phyloP scores from a whole-genome alignment of 2,329 filamentous ascomycete genomes.

The Ophiosphaerella narmari region DNA sequence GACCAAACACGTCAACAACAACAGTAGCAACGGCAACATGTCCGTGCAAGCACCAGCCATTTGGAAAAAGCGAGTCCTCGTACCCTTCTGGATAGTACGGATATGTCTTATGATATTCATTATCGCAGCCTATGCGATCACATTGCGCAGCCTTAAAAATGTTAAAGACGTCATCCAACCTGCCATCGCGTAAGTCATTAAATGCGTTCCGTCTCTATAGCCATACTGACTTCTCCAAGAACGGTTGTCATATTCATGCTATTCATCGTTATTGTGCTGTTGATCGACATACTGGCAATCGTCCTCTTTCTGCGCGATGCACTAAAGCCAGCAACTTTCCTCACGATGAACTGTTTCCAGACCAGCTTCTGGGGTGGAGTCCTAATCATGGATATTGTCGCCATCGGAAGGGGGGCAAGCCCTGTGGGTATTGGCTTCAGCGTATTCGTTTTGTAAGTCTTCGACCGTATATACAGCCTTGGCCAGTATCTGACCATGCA shows the following conservation, averaged over 20 bases:
- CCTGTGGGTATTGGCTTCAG: slow-evolving; percentile 30
- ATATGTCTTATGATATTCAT: slow-evolving; percentile 41
- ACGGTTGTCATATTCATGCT: slow-evolving; percentile 38
- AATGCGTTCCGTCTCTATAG: background rate
- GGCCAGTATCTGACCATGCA: slow-evolving; percentile 8
- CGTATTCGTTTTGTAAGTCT: slow-evolving; percentile 46
- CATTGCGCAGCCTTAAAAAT: slow-evolving; percentile 25
- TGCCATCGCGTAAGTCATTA: slow-evolving; percentile 24
- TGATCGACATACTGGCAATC: slow-evolving; percentile 43
- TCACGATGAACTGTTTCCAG: slow-evolving; percentile 44
- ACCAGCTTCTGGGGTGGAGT: slow-evolving; percentile 41
- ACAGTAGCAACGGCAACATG: slow-evolving; percentile 17
- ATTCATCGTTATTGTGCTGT: slow-evolving; percentile 37
- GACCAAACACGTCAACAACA: background rate
- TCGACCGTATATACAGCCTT: background rate
- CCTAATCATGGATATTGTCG: slow-evolving; percentile 39
- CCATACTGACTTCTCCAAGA: slow-evolving; percentile 28
- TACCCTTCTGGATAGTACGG: slow-evolving; percentile 45
- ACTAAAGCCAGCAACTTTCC: slow-evolving; percentile 39
- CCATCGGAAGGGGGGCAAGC: slow-evolving; percentile 24
- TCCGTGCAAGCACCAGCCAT: slow-evolving; percentile 19
- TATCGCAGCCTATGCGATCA: slow-evolving; percentile 31
- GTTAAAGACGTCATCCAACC: slow-evolving; percentile 21
- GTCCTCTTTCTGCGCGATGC: slow-evolving; percentile 39
- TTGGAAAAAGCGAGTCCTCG: slow-evolving; percentile 47